Evolutionary conservation across 2,329 filamentous ascomycete genomes (phyloP).

Genomic region (Cordyceps cateniannulata): DNA sequence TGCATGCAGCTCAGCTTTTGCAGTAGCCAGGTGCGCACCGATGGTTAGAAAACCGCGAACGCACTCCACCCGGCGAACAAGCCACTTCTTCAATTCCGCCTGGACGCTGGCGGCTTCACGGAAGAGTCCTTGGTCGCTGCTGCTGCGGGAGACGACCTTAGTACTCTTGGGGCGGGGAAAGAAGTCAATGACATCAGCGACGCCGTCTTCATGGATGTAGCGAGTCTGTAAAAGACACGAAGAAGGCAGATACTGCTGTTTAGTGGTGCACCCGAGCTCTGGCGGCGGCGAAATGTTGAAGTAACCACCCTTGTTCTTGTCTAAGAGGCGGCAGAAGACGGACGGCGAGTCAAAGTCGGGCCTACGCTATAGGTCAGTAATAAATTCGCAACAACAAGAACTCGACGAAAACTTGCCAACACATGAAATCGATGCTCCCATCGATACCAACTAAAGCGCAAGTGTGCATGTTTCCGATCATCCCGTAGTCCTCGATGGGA

Average conservation of each 20-base stretch:
- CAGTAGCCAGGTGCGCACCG: constrained; percentile 29
- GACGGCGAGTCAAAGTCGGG: constrained; percentile 74
- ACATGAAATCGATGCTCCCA: constrained; percentile 72
- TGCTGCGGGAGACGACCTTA: constrained; percentile 40
- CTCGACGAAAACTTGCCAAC: constrained; percentile 48
- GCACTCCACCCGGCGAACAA: constrained; percentile 66
- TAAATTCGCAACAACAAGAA: background rate
- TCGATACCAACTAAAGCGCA: constrained; percentile 69
- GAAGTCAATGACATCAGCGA: constrained; percentile 68
- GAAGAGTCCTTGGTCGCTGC: constrained; percentile 41
- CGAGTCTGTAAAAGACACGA: constrained; percentile 71
- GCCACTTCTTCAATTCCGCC: constrained; percentile 62
- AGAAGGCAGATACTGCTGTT: constrained; percentile 71
- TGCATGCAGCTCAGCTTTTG: background rate
- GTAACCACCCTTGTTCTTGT: constrained; percentile 68
- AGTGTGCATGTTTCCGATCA: constrained; percentile 76
- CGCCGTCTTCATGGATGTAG: constrained; percentile 71
- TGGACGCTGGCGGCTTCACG: constrained; percentile 48
- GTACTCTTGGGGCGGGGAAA: constrained; percentile 63
- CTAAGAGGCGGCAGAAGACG: constrained; percentile 66
- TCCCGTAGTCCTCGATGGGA: constrained; percentile 69
- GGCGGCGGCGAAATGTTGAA: constrained; percentile 58
- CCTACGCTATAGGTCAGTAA: constrained; percentile 35
- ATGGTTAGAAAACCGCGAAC: constrained; percentile 60
- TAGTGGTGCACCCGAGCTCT: constrained; percentile 54